Conservation (phyloP, 148 eudicot genomes). For the Oxyria digyna region DNA sequence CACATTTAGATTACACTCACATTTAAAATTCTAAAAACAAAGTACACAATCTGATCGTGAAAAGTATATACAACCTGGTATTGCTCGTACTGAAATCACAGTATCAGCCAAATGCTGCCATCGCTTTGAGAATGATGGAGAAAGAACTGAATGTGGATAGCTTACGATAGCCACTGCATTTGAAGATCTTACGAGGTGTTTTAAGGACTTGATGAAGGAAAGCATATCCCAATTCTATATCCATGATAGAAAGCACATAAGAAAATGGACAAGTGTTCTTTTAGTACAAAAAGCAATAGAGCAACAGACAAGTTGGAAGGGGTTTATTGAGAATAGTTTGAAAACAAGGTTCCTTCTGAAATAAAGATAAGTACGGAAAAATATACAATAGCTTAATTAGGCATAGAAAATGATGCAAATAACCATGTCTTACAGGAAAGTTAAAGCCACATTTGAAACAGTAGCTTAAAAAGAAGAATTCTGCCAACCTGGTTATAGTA, state of each 20-base stretch:
- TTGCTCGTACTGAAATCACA: conserved; percentile 75
- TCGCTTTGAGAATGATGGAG: conserved; percentile 65
- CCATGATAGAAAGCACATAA: background rate
- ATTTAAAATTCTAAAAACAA: background rate
- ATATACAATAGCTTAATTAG: background rate
- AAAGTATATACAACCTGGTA: conserved; percentile 44
- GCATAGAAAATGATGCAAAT: background rate
- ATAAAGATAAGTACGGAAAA: background rate
- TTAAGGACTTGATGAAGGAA: conserved; percentile 71
- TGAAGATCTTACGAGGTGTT: conserved; percentile 56
- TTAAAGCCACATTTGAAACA: background rate
- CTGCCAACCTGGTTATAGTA: conserved; percentile 53
- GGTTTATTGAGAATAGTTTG: background rate
- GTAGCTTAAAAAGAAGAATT: background rate
- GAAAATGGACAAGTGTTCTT: background rate
- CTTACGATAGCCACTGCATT: conserved; percentile 77
- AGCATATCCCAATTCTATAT: conserved; percentile 89
- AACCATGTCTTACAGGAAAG: background rate
- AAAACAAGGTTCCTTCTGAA: background rate
- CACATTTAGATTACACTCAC: conserved; percentile 6
- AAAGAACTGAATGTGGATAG: conserved; percentile 66
- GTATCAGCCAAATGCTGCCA: conserved; percentile 98
- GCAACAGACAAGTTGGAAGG: background rate
- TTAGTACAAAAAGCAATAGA: background rate
- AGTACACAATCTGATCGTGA: background rate